Conservation (phyloP, 164 flowering plant species). For the Macadamia integrifolia region DNA sequence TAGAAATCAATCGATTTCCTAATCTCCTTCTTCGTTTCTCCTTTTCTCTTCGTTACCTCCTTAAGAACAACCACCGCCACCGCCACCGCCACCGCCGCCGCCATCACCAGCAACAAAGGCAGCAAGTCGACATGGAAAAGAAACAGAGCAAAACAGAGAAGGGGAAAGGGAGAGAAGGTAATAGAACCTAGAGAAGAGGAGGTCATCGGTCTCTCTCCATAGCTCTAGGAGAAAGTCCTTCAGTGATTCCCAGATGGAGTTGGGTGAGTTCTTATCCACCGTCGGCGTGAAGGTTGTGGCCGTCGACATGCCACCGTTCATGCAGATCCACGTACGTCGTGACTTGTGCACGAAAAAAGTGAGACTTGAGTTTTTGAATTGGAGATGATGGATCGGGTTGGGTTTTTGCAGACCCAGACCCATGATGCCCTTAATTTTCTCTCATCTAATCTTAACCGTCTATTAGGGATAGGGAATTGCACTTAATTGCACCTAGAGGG, state of each 20-base stretch:
- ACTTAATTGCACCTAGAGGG: too few relatives aligned
- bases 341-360: conserved; percentile 58
- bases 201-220: conserved; percentile 20
- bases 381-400: too few relatives aligned
- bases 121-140: conserved; percentile 3
- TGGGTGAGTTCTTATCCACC: conserved; percentile 46
- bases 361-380: too few relatives aligned
- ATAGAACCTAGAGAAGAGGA: conserved; percentile 13
- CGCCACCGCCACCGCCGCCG: too few relatives aligned
- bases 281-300: conserved; percentile 65
- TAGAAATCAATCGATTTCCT: too few relatives aligned
- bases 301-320: conserved; percentile 84
- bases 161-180: conserved; percentile 16
- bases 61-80: conserved; percentile 18
- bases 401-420: too few relatives aligned
- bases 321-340: conserved; percentile 96
- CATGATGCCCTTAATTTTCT: too few relatives aligned
- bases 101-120: background rate
- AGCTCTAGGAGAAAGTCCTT: conserved; percentile 48
- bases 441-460: too few relatives aligned
- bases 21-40: too few relatives aligned
- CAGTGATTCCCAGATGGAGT: conserved; percentile 40
- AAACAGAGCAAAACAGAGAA: conserved; percentile 7
- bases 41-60: conserved; percentile 13
- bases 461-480: too few relatives aligned